phyloP scores from a whole-genome alignment of 176 grass and related monocot genomes.

The Avena sativa region DNA sequence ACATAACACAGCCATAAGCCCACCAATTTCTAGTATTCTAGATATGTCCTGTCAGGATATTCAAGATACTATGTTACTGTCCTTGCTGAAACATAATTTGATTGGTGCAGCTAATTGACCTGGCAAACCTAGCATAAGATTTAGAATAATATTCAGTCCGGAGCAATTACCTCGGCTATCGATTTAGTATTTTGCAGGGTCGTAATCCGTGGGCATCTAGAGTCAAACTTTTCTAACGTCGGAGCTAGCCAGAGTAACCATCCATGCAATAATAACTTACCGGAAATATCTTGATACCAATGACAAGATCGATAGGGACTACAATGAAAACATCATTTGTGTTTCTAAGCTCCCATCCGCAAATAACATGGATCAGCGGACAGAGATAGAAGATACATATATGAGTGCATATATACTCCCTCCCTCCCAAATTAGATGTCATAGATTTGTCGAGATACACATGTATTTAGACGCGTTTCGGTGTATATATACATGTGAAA shows the following conservation, averaged over 20 bases:
- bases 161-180: neutral
- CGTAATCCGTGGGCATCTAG: neutral
- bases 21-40: neutral
- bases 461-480: too few relatives aligned
- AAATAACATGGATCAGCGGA: neutral
- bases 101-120: neutral
- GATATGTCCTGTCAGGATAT: neutral
- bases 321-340: neutral
- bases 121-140: neutral
- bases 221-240: neutral
- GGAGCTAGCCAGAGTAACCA: neutral
- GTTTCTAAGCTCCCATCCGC: neutral
- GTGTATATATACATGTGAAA: too few relatives aligned
- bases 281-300: slow-evolving; percentile 3
- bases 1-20: too few relatives aligned
- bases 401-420: too few relatives aligned
- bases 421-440: too few relatives aligned
- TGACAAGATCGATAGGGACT: neutral
- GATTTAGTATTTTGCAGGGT: slow-evolving; percentile 4
- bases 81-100: neutral
- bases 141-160: slow-evolving; percentile 10
- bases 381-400: neutral
- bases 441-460: too few relatives aligned
- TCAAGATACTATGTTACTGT: neutral
- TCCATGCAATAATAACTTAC: neutral